Conservation (phyloP, 192 early-diverging fungal genomes). For the Coemansia sp. region DNA sequence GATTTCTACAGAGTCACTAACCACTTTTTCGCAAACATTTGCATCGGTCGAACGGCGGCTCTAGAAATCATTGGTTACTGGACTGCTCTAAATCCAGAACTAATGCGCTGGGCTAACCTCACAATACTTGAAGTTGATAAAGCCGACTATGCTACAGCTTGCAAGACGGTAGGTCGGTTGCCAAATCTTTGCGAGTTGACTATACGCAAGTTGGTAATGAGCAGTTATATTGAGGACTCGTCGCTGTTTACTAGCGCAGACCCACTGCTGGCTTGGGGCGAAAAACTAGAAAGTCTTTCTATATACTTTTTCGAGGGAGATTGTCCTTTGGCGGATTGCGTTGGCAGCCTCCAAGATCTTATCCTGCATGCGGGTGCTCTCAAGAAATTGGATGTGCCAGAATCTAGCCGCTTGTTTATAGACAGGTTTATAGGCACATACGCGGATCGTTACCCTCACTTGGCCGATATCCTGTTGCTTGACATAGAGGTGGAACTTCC, state of each 20-base stretch:
- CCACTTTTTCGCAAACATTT: background rate
- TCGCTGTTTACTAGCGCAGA: too few relatives aligned
- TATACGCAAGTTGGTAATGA: background rate
- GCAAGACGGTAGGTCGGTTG: background rate
- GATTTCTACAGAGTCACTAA: background rate
- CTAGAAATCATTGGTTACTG: background rate
- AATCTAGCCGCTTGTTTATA: too few relatives aligned
- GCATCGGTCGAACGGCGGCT: background rate
- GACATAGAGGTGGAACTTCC: background rate
- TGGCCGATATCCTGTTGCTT: too few relatives aligned
- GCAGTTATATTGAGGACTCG: too few relatives aligned
- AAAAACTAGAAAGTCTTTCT: background rate
- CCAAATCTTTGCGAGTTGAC: background rate
- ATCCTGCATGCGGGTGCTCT: background rate
- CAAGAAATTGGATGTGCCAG: background rate
- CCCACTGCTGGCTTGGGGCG: background rate
- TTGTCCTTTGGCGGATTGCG: background rate
- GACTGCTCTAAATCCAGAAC: background rate
- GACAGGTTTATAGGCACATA: too few relatives aligned
- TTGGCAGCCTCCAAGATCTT: background rate
- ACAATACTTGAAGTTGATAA: background rate
- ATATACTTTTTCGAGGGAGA: background rate
- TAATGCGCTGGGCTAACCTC: background rate
- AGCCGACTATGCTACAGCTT: background rate
- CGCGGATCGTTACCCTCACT: too few relatives aligned